Evolutionary conservation across 495 filamentous ascomycete genomes (phyloP).

Genomic region (Pyrenula aspistea): DNA sequence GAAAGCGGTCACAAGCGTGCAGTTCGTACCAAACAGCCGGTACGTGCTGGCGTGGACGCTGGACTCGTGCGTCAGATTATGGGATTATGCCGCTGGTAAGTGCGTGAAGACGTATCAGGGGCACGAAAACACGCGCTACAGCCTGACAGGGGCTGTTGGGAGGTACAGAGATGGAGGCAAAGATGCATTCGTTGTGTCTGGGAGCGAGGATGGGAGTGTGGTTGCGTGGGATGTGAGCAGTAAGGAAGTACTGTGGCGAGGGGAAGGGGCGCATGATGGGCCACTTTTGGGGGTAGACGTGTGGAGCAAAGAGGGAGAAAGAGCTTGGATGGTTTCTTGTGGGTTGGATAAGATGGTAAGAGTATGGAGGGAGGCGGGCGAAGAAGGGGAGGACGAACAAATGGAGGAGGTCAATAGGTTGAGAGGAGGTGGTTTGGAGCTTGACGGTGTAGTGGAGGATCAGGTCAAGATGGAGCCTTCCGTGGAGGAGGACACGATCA

Average conservation of each 20-base stretch:
- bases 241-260: slow-evolving; percentile 67
- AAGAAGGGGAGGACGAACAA: slow-evolving; percentile 9
- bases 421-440: background rate
- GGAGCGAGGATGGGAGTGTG: slow-evolving; percentile 78
- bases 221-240: slow-evolving; percentile 80
- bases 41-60: slow-evolving; percentile 86
- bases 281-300: slow-evolving; percentile 81
- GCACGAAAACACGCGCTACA: slow-evolving; percentile 74
- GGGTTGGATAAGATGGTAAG: slow-evolving; percentile 52
- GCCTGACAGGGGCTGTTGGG: slow-evolving; percentile 72
- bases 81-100: slow-evolving; percentile 82
- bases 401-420: background rate
- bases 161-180: slow-evolving; percentile 34
- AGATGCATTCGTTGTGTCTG: slow-evolving; percentile 59
- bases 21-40: slow-evolving; percentile 86
- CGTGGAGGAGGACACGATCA: background rate
- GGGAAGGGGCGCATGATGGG: slow-evolving; percentile 54
- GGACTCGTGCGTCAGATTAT: slow-evolving; percentile 79
- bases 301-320: slow-evolving; percentile 19
- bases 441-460: background rate
- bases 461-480: background rate
- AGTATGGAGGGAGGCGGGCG: slow-evolving; percentile 40
- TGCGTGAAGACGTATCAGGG: slow-evolving; percentile 97
- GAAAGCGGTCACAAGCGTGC: slow-evolving; percentile 77
- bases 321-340: slow-evolving; percentile 42